A percentile compares a stretch with the other conserved stretches of the same genome.
These are phyloP conservation scores for Arthrobotrys musiformis DNA, from an alignment of 2,329 filamentous ascomycete genomes.

Conservation along the genomic window DNA sequence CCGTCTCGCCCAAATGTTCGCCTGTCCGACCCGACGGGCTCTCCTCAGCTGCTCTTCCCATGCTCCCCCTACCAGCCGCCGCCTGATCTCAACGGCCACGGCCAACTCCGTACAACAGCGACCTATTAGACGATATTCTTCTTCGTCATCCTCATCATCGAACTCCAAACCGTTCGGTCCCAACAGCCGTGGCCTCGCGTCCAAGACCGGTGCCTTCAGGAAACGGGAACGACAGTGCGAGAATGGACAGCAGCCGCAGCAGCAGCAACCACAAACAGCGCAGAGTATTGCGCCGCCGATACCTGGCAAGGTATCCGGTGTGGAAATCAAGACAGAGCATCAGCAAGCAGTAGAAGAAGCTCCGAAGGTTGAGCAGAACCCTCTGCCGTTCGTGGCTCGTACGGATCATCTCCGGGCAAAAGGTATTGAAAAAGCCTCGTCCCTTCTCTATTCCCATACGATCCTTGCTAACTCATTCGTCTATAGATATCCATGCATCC, in stretches of 20 bases:
- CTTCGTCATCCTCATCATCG: slow-evolving; percentile 39
- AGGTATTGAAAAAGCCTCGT: slow-evolving; percentile 6
- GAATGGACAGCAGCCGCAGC: slow-evolving; percentile 35
- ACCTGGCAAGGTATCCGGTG: slow-evolving; percentile 26
- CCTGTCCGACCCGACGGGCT: slow-evolving; percentile 51
- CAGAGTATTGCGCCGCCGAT: slow-evolving; percentile 49
- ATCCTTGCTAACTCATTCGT: background rate
- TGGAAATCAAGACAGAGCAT: slow-evolving; percentile 33
- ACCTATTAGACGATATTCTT: slow-evolving; percentile 42
- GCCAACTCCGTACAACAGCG: slow-evolving; percentile 39
- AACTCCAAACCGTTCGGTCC: slow-evolving; percentile 52
- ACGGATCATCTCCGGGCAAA: slow-evolving; percentile 47
- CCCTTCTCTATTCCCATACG: background rate
- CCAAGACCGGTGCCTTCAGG: slow-evolving; percentile 50
- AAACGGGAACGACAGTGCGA: slow-evolving; percentile 52
- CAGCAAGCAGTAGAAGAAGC: slow-evolving; percentile 20
- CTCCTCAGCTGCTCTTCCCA: slow-evolving; percentile 43
- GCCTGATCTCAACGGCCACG: slow-evolving; percentile 50
- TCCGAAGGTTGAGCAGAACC: slow-evolving; percentile 28
- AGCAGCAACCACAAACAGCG: slow-evolving; percentile 19
- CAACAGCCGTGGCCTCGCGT: slow-evolving; percentile 42
- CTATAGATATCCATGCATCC: slow-evolving; percentile 82
- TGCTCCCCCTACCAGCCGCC: slow-evolving; percentile 44
- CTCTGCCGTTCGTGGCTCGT: slow-evolving; percentile 45
- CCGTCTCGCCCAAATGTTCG: slow-evolving; percentile 43